These are phyloP conservation scores for Oryza coarctata DNA, from an alignment of 176 grass and related monocot genomes.

Conservation along the genomic window DNA sequence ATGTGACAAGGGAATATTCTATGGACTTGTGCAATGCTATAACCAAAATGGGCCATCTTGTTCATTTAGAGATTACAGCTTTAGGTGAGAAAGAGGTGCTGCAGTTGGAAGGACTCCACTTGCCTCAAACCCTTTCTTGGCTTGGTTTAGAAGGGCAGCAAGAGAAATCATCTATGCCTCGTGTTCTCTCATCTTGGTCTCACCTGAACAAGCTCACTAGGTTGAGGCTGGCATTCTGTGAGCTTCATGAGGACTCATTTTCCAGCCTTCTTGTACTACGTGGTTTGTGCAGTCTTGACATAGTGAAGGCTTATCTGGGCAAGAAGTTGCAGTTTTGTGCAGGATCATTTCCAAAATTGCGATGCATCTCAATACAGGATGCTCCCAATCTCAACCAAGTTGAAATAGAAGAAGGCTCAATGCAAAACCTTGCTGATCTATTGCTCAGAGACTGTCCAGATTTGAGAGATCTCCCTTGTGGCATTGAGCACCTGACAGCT, in stretches of 20 bases:
- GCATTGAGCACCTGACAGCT: neutral
- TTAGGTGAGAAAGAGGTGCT: neutral
- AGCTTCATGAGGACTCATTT: constrained; percentile 36
- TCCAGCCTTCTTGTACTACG: neutral
- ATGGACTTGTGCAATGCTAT: neutral
- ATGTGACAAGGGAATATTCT: neutral
- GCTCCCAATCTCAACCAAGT: constrained; percentile 24
- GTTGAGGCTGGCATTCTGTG: neutral
- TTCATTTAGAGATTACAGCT: too few species aligned
- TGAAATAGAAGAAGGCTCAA: constrained; percentile 34
- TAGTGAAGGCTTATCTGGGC: constrained; percentile 34
- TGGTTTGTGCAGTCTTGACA: neutral
- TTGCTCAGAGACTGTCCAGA: neutral
- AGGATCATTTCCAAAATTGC: constrained; percentile 28
- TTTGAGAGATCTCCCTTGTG: constrained; percentile 27
- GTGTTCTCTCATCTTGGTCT: neutral
- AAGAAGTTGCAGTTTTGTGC: constrained; percentile 3
- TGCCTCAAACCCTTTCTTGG: constrained; percentile 5
- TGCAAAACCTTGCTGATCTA: constrained; percentile 25
- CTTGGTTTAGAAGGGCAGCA: neutral
- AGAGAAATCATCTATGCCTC: constrained; percentile 26
- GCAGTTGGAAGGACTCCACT: neutral
- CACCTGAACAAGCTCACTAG: neutral
- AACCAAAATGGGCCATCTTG: neutral
- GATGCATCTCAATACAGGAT: neutral